A percentile compares a stretch with the other conserved stretches of the same genome.
These are phyloP conservation scores for Plasmodium gonderi DNA, from an alignment of 169 alveolate genomes.

Conservation along the genomic window DNA sequence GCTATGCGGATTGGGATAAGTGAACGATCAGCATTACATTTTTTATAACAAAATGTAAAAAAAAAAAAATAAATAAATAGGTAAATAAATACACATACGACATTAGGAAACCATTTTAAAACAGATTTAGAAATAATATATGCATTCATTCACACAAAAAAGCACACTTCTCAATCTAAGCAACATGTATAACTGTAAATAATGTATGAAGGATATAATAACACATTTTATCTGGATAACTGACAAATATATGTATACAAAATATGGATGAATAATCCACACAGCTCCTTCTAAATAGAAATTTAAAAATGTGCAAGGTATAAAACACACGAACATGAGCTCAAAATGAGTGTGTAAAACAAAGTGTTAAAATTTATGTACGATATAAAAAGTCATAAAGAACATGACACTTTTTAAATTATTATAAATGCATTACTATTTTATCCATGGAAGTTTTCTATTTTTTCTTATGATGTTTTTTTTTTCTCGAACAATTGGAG, in stretches of 20 bases:
- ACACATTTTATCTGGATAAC: neutral
- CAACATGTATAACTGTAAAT: neutral
- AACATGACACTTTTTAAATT: neutral
- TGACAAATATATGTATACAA: neutral
- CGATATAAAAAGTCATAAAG: neutral
- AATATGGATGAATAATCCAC: neutral
- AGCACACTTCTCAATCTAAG: neutral
- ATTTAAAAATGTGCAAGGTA: neutral
- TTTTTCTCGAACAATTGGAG: constrained; percentile 44
- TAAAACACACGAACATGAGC: neutral
- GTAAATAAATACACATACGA: no score
- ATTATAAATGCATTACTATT: constrained; percentile 40
- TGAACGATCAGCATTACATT: neutral
- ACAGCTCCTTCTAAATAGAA: neutral
- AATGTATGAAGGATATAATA: neutral
- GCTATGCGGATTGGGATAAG: no score
- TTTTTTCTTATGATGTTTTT: constrained; percentile 31
- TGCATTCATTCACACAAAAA: neutral
- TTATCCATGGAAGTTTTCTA: constrained; percentile 65
- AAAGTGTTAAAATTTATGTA: no score
- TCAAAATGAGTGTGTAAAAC: neutral
- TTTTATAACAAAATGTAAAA: neutral
- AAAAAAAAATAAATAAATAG: neutral
- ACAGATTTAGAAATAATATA: neutral
- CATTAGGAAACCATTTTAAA: neutral